phyloP scores from a whole-genome alignment of 257 asterid species.

The Ballota nigra region DNA sequence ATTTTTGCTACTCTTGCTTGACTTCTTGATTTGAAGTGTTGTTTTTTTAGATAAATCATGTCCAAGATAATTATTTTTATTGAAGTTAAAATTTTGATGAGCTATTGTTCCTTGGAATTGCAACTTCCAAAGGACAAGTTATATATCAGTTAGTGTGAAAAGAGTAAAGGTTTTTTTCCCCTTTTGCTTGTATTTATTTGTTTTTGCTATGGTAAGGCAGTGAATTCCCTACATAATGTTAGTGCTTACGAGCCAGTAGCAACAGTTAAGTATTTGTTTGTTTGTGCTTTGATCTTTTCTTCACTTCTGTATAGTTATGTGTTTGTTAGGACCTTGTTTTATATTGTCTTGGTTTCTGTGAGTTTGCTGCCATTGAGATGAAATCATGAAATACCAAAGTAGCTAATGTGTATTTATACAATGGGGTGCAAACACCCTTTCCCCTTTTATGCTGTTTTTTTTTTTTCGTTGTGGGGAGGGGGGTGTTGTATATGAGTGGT shows the following conservation, averaged over 20 bases:
- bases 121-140: neutral
- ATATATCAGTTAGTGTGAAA: neutral
- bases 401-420: neutral
- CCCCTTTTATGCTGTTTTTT: neutral
- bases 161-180: neutral
- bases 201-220: neutral
- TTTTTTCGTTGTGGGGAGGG: neutral
- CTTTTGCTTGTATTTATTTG: neutral
- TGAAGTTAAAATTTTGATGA: neutral
- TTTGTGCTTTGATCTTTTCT: neutral
- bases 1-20: neutral
- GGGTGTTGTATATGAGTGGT: neutral
- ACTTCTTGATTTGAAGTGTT: slow-evolving; percentile 5
- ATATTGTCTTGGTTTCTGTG: neutral
- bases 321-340: neutral
- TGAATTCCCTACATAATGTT: neutral
- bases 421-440: neutral
- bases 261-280: neutral
- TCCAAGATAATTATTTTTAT: neutral
- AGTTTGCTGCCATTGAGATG: slow-evolving; percentile 1
- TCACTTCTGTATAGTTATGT: neutral
- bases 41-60: neutral
- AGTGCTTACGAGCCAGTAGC: neutral
- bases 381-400: neutral
- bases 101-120: neutral